These are phyloP conservation scores for Venturia oleaginea DNA, from an alignment of 2,329 filamentous ascomycete species.

Conservation along the genomic window DNA sequence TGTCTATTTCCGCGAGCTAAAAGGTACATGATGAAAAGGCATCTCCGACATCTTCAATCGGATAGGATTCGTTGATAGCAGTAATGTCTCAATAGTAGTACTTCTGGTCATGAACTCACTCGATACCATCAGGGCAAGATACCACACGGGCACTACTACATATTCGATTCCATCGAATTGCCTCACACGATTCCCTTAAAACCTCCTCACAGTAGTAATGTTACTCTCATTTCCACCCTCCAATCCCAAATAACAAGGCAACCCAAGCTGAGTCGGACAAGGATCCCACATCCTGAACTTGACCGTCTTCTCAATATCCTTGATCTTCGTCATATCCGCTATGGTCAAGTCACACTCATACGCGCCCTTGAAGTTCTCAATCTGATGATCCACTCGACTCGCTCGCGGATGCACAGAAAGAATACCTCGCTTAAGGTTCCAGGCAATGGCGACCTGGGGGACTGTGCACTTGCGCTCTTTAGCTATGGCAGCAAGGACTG, in stretches of 20 bases:
- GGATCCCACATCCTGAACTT: constrained; percentile 37
- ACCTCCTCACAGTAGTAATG: not conserved
- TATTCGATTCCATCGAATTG: too few species aligned
- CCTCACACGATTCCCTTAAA: too few species aligned
- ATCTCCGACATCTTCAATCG: too few species aligned
- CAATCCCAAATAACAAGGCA: constrained; percentile 5
- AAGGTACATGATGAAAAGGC: too few species aligned
- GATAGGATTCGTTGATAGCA: too few species aligned
- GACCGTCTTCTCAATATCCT: constrained; percentile 48
- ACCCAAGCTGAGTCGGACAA: not conserved
- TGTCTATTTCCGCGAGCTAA: too few species aligned
- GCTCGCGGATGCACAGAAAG: constrained; percentile 44
- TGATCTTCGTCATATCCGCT: constrained; percentile 50
- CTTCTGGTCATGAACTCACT: too few species aligned
- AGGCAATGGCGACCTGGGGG: constrained; percentile 45
- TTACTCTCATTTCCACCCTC: constrained; percentile 4
- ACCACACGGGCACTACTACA: too few species aligned
- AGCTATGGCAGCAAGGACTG: constrained; percentile 39
- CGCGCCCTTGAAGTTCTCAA: constrained; percentile 24
- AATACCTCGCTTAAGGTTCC: constrained; percentile 44
- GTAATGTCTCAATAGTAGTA: too few species aligned
- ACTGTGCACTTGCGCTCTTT: constrained; percentile 42
- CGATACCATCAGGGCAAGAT: too few species aligned
- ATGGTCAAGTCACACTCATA: constrained; percentile 49
- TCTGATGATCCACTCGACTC: constrained; percentile 31